A percentile compares a stretch with the other conserved stretches of the same genome.
phyloP scores from a whole-genome alignment of 768 basidiomycete species.

The Pleurotus giganteus region DNA sequence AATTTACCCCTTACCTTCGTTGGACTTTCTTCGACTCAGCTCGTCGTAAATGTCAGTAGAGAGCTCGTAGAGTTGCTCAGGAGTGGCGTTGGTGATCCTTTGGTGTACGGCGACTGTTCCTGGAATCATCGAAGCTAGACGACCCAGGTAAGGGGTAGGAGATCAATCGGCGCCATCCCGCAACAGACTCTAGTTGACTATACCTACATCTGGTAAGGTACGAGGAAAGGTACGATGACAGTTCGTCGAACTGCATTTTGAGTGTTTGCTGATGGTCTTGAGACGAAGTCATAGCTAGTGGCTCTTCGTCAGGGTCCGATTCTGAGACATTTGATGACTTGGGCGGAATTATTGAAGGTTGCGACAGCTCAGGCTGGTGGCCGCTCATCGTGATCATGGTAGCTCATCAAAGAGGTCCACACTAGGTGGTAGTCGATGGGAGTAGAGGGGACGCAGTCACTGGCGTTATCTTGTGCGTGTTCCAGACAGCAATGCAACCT shows the following conservation, averaged over 20 bases:
- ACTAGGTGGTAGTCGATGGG: too few species aligned
- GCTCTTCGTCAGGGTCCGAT: background rate
- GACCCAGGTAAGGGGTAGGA: background rate
- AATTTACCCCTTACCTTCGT: background rate
- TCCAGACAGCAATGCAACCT: background rate
- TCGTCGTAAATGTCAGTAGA: slow-evolving; percentile 6
- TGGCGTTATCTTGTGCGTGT: background rate
- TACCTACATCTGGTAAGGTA: background rate
- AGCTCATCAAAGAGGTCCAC: background rate
- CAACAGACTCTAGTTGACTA: background rate
- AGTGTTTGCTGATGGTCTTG: background rate
- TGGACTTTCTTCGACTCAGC: background rate
- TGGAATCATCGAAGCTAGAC: background rate
- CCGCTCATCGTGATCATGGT: background rate
- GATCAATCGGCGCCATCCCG: background rate
- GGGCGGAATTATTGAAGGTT: too few species aligned
- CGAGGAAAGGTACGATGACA: background rate
- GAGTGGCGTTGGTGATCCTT: background rate
- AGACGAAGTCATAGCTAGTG: background rate
- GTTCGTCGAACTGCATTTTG: background rate
- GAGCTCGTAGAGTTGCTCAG: background rate
- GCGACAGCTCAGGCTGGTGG: too few species aligned
- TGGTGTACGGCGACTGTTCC: background rate
- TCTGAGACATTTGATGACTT: too few species aligned
- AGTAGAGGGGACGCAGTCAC: background rate